Evolutionary conservation across 169 alveolate genomes (phyloP).

Genomic region (Plasmodium billcollinsi): DNA sequence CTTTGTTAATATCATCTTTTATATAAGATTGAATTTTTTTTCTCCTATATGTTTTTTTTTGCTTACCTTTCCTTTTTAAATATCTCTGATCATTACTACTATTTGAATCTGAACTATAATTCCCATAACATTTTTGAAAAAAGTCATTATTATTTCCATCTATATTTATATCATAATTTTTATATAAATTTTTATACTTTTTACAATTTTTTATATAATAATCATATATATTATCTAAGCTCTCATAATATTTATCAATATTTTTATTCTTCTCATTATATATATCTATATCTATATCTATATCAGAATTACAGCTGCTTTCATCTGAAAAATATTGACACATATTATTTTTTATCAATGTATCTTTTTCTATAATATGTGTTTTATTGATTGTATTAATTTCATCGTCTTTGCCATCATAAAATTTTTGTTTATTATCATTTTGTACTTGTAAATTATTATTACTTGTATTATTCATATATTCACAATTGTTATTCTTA

Average conservation of each 20-base stretch:
- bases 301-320: slow-evolving; percentile 16
- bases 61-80: slow-evolving; percentile 16
- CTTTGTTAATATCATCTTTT: not conserved
- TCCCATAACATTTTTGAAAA: slow-evolving; percentile 38
- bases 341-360: not conserved
- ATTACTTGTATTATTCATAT: not conserved
- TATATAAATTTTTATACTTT: slow-evolving; percentile 45
- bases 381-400: not conserved
- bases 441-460: not conserved
- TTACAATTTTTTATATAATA: slow-evolving; percentile 32
- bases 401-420: too few relatives aligned
- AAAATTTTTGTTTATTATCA: not conserved
- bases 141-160: slow-evolving; percentile 2
- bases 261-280: slow-evolving; percentile 61
- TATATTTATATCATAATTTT: slow-evolving; percentile 39
- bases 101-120: slow-evolving; percentile 66
- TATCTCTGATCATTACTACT: slow-evolving; percentile 48
- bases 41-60: not conserved
- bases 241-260: slow-evolving; percentile 56
- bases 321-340: not conserved
- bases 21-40: not conserved
- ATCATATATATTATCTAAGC: slow-evolving; percentile 48
- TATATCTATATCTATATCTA: slow-evolving; percentile 59
- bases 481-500: not conserved
- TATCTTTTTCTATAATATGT: not conserved